phyloP scores from a whole-genome alignment of 129 eudicot species.

The Centaurea solstitialis region DNA sequence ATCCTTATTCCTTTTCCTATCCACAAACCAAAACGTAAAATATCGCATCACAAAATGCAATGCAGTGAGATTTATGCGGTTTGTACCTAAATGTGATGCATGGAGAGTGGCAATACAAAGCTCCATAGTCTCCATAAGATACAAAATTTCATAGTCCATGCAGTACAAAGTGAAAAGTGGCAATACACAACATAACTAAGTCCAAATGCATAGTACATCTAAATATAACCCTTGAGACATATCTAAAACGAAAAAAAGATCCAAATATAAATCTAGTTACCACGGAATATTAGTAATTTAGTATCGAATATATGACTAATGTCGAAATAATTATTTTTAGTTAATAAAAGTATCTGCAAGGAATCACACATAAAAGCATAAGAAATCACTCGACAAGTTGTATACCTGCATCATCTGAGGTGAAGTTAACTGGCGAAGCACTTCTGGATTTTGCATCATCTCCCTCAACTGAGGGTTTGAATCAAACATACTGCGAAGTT shows the following conservation, averaged over 20 bases:
- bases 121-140: no score
- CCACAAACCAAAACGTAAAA: no score
- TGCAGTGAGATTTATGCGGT: no score
- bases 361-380: background rate
- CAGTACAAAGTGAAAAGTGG: no score
- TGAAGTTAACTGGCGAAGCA: conserved; percentile 72
- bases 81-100: no score
- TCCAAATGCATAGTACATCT: no score
- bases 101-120: no score
- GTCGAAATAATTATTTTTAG: background rate
- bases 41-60: no score
- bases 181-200: no score
- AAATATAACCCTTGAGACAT: background rate
- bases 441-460: conserved; percentile 72
- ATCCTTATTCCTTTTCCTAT: no score
- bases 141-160: no score
- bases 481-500: conserved; percentile 65
- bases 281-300: background rate
- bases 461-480: conserved; percentile 74
- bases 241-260: no score
- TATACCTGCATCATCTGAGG: conserved; percentile 96
- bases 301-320: background rate
- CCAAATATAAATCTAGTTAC: background rate
- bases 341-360: background rate
- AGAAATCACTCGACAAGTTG: background rate